Evolutionary conservation across 192 early-diverging fungal genomes (phyloP).

Genomic region (Coemansia sp.): DNA sequence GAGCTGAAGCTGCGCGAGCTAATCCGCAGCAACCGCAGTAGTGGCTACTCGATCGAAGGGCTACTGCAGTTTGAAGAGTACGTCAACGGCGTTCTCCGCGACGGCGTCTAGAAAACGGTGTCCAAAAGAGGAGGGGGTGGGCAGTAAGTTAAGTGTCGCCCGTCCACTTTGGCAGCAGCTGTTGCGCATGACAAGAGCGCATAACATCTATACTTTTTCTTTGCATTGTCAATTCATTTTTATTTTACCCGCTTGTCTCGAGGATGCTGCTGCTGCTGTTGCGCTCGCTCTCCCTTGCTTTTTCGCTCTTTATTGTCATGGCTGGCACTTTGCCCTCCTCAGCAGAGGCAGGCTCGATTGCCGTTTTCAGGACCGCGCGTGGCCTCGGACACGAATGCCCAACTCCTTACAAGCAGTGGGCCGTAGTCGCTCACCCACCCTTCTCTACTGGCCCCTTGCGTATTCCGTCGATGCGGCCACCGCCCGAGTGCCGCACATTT

Average conservation of each 20-base stretch:
- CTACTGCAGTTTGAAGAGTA: constrained; percentile 21
- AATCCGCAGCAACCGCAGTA: constrained; percentile 4
- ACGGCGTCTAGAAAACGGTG: not conserved
- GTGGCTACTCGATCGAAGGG: constrained; percentile 6
- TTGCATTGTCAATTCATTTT: not conserved
- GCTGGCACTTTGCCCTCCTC: not conserved
- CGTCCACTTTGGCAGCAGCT: no score
- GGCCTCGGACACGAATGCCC: constrained; percentile 33
- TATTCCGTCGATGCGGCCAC: constrained; percentile 50
- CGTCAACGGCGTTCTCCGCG: constrained; percentile 11
- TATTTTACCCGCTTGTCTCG: not conserved
- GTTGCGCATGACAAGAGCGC: no score
- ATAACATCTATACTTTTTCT: no score
- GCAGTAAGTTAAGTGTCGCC: not conserved
- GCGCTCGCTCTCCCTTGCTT: not conserved
- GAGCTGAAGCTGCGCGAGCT: constrained; percentile 24
- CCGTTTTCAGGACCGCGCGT: constrained; percentile 19
- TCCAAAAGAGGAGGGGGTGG: not conserved
- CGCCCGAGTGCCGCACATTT: constrained; percentile 56
- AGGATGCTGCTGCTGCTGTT: not conserved
- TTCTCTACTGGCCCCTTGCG: constrained; percentile 15
- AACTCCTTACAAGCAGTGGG: constrained; percentile 31
- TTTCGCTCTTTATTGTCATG: not conserved
- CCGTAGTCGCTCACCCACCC: constrained; percentile 22
- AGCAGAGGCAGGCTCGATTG: not conserved